These are phyloP conservation scores for Pichia norvegensis DNA, from an alignment of 1,139 yeast genomes.

Conservation along the genomic window DNA sequence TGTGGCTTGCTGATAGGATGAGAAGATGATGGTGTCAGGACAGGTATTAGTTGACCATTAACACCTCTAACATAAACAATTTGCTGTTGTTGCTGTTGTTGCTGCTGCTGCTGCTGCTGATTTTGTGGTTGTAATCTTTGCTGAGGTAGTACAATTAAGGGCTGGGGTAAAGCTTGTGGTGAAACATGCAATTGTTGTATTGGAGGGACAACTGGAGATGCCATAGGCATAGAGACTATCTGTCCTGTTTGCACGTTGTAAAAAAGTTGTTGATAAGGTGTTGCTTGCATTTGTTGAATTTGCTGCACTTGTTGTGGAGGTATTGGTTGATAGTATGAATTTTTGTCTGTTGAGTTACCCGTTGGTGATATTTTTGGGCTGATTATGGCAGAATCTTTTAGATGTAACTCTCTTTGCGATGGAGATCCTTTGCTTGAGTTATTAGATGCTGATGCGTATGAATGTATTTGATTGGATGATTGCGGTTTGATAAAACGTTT, in stretches of 20 bases:
- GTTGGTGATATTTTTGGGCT: background rate
- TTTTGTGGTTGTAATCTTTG: background rate
- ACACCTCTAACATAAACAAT: constrained; percentile 4
- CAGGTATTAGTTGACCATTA: constrained; percentile 8
- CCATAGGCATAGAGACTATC: constrained; percentile 1
- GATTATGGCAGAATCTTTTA: background rate
- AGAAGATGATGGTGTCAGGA: background rate
- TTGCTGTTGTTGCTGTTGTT: constrained; percentile 1
- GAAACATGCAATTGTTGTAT: background rate
- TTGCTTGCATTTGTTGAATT: background rate
- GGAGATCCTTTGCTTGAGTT: background rate
- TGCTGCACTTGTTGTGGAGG: background rate
- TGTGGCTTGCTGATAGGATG: background rate
- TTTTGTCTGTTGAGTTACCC: background rate
- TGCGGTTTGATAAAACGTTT: constrained; percentile 2
- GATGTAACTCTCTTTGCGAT: background rate
- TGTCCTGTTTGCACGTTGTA: constrained; percentile 8
- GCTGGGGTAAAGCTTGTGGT: background rate
- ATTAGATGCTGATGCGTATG: background rate
- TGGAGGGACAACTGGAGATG: background rate
- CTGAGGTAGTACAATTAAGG: background rate
- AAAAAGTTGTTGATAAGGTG: constrained; percentile 8
- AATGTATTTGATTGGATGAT: background rate
- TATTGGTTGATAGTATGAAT: background rate
- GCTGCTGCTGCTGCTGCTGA: constrained; percentile 1